These are phyloP conservation scores for Rhodotorula kratochvilovae DNA, from an alignment of 768 basidiomycete species.

Conservation along the genomic window DNA sequence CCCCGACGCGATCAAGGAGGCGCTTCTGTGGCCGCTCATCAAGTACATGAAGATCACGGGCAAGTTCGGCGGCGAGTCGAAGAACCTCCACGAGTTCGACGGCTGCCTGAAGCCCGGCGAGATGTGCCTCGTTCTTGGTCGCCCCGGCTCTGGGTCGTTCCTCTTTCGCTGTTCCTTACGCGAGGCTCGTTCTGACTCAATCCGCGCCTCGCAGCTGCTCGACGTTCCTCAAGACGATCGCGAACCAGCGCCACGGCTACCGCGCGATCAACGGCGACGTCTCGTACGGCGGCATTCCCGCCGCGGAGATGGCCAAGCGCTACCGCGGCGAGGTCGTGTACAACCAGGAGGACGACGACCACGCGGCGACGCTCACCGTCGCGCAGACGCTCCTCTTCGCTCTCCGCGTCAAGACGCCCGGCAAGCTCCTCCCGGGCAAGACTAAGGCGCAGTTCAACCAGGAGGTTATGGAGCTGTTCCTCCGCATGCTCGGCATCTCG, in stretches of 20 bases:
- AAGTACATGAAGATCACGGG: constrained; percentile 53
- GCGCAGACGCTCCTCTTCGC: constrained; percentile 66
- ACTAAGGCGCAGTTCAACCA: constrained; percentile 46
- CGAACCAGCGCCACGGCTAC: constrained; percentile 69
- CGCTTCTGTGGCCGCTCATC: constrained; percentile 62
- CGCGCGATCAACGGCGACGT: constrained; percentile 66
- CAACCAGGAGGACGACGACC: constrained; percentile 69
- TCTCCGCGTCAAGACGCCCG: constrained; percentile 53
- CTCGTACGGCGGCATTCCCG: constrained; percentile 68
- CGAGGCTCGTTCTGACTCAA: neutral
- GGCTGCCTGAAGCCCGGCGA: constrained; percentile 62
- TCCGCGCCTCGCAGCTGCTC: constrained; percentile 55
- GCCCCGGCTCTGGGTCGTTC: constrained; percentile 33
- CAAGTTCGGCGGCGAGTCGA: constrained; percentile 58
- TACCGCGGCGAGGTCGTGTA: constrained; percentile 46
- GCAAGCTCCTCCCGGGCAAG: constrained; percentile 40
- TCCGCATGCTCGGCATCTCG: constrained; percentile 57
- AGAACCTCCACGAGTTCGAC: constrained; percentile 57
- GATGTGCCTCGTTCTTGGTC: constrained; percentile 60
- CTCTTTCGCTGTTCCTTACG: neutral
- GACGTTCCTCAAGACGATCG: constrained; percentile 73
- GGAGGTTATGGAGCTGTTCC: constrained; percentile 50
- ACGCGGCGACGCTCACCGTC: constrained; percentile 79
- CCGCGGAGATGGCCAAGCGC: constrained; percentile 56
- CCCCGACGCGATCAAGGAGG: constrained; percentile 50